Evolutionary conservation across 768 basidiomycete species (phyloP).

Genomic region (Termitomyces sp.): DNA sequence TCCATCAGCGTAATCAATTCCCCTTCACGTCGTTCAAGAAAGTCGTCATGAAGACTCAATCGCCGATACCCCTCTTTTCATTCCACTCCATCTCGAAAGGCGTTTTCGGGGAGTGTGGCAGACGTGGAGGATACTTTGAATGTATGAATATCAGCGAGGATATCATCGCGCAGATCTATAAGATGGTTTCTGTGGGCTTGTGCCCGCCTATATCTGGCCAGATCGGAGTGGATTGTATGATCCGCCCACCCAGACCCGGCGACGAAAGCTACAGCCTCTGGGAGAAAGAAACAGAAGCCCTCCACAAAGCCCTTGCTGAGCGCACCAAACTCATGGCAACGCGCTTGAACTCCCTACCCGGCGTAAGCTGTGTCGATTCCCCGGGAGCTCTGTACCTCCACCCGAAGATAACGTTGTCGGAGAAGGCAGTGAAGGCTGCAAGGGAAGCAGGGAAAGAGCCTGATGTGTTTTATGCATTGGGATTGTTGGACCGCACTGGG

Average conservation of each 20-base stretch:
- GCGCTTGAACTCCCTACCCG: slow-evolving; percentile 77
- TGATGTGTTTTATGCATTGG: slow-evolving; percentile 86
- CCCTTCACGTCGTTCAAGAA: slow-evolving; percentile 95
- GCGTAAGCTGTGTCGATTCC: slow-evolving; percentile 87
- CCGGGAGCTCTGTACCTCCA: slow-evolving; percentile 95
- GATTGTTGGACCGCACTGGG: slow-evolving; percentile 81
- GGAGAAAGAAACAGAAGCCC: slow-evolving; percentile 79
- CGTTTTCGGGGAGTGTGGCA: slow-evolving; percentile 92
- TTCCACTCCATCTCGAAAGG: slow-evolving; percentile 99
- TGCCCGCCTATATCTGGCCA: slow-evolving; percentile 91
- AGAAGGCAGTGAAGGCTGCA: slow-evolving; percentile 72
- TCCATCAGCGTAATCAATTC: slow-evolving; percentile 63
- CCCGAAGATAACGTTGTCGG: slow-evolving; percentile 75
- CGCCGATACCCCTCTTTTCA: slow-evolving; percentile 81
- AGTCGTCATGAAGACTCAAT: slow-evolving; percentile 61
- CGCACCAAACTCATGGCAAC: slow-evolving; percentile 72
- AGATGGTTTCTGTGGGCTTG: slow-evolving; percentile 88
- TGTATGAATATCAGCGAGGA: slow-evolving; percentile 76
- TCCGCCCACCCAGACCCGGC: slow-evolving; percentile 81
- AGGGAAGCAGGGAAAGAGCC: slow-evolving; percentile 69
- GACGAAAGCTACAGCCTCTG: slow-evolving; percentile 75
- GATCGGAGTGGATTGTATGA: slow-evolving; percentile 91
- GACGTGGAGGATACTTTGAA: slow-evolving; percentile 98
- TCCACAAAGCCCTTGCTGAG: slow-evolving; percentile 67
- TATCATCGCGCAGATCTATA: slow-evolving; percentile 86